Percentiles rank a stretch among this genome's conserved stretches.
Evolutionary conservation across 2,329 filamentous ascomycete species (phyloP).

Genomic region (Coniella vitis): DNA sequence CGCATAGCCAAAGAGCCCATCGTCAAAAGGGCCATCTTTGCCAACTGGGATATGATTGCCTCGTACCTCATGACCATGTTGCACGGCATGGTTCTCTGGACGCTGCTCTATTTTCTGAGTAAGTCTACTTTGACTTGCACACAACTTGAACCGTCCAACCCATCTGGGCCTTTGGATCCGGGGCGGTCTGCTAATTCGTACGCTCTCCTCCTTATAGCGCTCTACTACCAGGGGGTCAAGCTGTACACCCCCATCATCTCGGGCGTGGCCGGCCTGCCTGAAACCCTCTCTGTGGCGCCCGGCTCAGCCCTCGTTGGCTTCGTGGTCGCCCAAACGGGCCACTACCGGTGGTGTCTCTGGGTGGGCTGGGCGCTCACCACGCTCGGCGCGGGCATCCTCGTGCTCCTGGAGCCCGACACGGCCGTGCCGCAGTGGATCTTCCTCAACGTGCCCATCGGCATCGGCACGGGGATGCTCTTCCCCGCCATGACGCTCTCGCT

Average conservation of each 20-base stretch:
- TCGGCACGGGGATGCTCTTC: slow-evolving; percentile 60
- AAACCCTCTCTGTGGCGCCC: slow-evolving; percentile 57
- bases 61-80: slow-evolving; percentile 41
- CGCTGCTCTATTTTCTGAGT: slow-evolving; percentile 48
- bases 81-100: slow-evolving; percentile 51
- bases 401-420: slow-evolving; percentile 41
- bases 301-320: slow-evolving; percentile 50
- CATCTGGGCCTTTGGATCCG: too few relatives aligned
- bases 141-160: not conserved
- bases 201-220: slow-evolving; percentile 17
- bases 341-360: slow-evolving; percentile 56
- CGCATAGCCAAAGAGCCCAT: slow-evolving; percentile 43
- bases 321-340: slow-evolving; percentile 46
- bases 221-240: slow-evolving; percentile 46
- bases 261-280: slow-evolving; percentile 51
- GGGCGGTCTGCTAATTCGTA: too few relatives aligned
- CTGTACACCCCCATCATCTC: slow-evolving; percentile 45
- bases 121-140: slow-evolving; percentile 1
- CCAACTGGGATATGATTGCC: slow-evolving; percentile 40
- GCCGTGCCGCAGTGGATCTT: slow-evolving; percentile 50
- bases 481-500: slow-evolving; percentile 56
- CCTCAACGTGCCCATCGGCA: slow-evolving; percentile 51
- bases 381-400: slow-evolving; percentile 49
- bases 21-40: slow-evolving; percentile 37
- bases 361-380: slow-evolving; percentile 54